Evolutionary conservation across 208 protist species (phyloP), one percentile per base, ranked within the genome.

Genomic region (Chromosphaera perkinsii): DNA sequence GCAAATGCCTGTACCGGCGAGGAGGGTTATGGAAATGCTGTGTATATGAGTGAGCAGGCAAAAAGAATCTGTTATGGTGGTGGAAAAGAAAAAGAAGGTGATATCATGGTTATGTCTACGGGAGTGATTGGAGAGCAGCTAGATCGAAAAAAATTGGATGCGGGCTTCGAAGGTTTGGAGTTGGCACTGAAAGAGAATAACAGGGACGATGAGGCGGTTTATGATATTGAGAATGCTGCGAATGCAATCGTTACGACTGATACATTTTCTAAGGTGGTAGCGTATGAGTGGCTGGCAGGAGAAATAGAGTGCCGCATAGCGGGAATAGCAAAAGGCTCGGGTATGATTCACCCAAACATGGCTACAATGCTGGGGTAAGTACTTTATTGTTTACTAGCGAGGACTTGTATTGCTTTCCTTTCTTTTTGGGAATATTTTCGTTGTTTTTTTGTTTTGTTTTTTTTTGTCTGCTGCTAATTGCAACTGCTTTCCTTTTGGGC

Each of bases 281-380:
- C 52, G 4, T 31, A 57, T 20, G 22, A 63, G 17, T 27, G 5
- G 5, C 51, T 71, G 20, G 5, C 1, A 10, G 32, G 35, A n/a
- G 22, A 56, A 24, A 66, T 22, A 36, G 60, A 66, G 24, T 59
- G 67, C 0, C 20, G 40, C 32, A 59, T 83, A 3, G 47, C 66
- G 7, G 78, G 74, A 59, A 74, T 80, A 37, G 66, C 75, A 29
- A 83, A 83, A 65, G 78, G 78, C 24, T 69, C 70, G 9, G 78
- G 78, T 51, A 83, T 83, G 78, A 83, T 83, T 56, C 66, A 78
- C 36, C 78, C 78, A 32, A 78, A 83, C 48, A 80, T 83, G 75
- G 78, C 71, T 22, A 77, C 69, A 3, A 78, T 76, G 76, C 51
- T 78, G 14, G n/a, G 9, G 56, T 51, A 12, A 52, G 0, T 51